Evolutionary conservation across 306 rosid genomes (phyloP), one percentile per base, ranked within the genome.

Genomic region (Sophora flavescens): DNA sequence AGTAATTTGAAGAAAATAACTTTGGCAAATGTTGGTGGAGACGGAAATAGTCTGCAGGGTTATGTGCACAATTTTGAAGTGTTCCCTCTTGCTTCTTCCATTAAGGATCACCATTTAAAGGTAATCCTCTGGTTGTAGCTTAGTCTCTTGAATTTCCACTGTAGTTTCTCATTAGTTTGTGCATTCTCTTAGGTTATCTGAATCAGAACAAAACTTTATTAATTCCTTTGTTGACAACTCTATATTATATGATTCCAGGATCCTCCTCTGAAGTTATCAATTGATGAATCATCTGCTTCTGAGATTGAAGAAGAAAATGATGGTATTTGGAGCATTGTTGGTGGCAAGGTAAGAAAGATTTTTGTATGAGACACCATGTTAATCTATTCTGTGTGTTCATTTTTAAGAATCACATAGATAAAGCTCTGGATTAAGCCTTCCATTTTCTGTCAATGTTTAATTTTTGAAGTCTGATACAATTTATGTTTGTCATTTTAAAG

Each of bases 281-380:
- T 95, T 30, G 98, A 92, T 87, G 90, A 86, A 79, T 86, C 89
- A 56, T 90, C 95, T 42, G 72, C 88, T 68, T 82, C 88, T 77
- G 98, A 90, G 80, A 88, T 92, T 78, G 97, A 90, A 84, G 96
- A 84, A 78, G 91, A 85, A 67, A 76, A 77, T 65, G 96, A 87
- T 70, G 98, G 96, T 54, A 62, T 89, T 82, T 95, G 98, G 97
- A 84, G 91, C 81, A 88, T 95, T 75, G 91, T 95, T 78, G 98
- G 97, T 70, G 97, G 98, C 78, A 92, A 94, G 97, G 98, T 94
- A 63, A 72, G 91, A 64, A 67, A 83, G 48, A 75, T 62, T 74
- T 87, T 74, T 47, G 18, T 28, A 16, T 9, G 56, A 2, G 67
- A 59, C 72, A 65, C 68, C 78, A 14, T 81, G 60, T 58, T 36